These are phyloP conservation scores for Fusarium lateritium DNA, from an alignment of 2,329 filamentous ascomycete species.

Conservation along the genomic window DNA sequence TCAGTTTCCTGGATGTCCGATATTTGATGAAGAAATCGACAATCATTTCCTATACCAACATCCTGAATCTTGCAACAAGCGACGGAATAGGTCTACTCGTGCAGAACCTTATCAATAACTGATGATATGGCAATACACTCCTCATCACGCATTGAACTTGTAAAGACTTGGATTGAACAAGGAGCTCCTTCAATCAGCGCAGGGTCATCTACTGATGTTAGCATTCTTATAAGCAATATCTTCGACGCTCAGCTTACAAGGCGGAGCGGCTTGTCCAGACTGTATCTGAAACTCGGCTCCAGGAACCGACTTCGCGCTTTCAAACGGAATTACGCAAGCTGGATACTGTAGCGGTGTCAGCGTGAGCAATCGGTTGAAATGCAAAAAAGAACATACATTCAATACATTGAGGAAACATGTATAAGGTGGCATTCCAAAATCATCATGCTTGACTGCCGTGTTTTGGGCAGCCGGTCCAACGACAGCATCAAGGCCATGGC, in stretches of 20 bases:
- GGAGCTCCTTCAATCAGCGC: conserved; percentile 59
- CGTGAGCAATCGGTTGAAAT: neutral
- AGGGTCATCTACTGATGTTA: conserved; percentile 55
- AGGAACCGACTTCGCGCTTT: conserved; percentile 50
- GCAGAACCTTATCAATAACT: conserved; percentile 25
- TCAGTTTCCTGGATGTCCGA: no score
- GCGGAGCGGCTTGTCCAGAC: conserved; percentile 17
- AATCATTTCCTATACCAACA: no score
- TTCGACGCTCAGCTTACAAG: conserved; percentile 12
- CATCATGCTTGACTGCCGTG: conserved; percentile 67
- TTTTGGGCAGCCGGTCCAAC: conserved; percentile 64
- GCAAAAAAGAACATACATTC: conserved; percentile 57
- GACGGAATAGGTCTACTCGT: neutral
- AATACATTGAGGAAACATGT: conserved; percentile 67
- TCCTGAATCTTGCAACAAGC: no score
- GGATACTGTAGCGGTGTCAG: conserved; percentile 59
- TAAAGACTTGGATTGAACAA: conserved; percentile 62
- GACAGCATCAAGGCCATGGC: conserved; percentile 64
- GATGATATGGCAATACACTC: conserved; percentile 54
- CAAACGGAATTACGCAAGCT: conserved; percentile 63
- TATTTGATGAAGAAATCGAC: no score
- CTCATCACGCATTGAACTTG: conserved; percentile 64
- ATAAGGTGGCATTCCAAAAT: conserved; percentile 61
- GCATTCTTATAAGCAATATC: neutral
- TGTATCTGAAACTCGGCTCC: conserved; percentile 24